Evolutionary conservation across 305 asterid genomes (phyloP).

Genomic region (Fraxinus velutina): DNA sequence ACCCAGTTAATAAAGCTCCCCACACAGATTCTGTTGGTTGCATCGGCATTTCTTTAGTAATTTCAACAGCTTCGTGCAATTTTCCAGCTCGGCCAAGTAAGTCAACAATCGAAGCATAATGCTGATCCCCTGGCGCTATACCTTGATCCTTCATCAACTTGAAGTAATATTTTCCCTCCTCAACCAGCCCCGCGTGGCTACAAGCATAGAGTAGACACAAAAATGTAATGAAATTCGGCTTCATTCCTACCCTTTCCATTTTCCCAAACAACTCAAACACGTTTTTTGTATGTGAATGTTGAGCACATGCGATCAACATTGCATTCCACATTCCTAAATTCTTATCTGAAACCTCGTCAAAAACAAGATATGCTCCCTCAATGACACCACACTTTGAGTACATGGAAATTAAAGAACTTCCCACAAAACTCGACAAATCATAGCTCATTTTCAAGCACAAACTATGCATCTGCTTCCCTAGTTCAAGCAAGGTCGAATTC

Average conservation of each 20-base stretch:
- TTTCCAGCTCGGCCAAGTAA: slow-evolving; percentile 77
- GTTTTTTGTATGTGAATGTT: slow-evolving; percentile 50
- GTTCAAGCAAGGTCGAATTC: slow-evolving; percentile 57
- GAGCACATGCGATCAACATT: slow-evolving; percentile 70
- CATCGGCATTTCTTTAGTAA: slow-evolving; percentile 71
- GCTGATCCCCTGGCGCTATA: slow-evolving; percentile 66
- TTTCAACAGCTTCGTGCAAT: slow-evolving; percentile 54
- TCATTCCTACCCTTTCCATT: slow-evolving; percentile 42
- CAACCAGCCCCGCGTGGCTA: slow-evolving; percentile 68
- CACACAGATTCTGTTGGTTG: slow-evolving; percentile 66
- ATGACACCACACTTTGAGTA: slow-evolving; percentile 75
- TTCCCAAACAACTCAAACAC: slow-evolving; percentile 55
- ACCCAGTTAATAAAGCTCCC: slow-evolving; percentile 82
- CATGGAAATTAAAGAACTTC: slow-evolving; percentile 64
- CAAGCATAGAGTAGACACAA: slow-evolving; percentile 62
- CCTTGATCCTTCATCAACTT: slow-evolving; percentile 55
- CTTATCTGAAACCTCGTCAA: slow-evolving; percentile 44
- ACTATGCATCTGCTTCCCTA: slow-evolving; percentile 76
- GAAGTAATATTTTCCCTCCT: slow-evolving; percentile 62
- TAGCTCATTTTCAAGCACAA: slow-evolving; percentile 58
- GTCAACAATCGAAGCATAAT: slow-evolving; percentile 77
- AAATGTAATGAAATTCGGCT: slow-evolving; percentile 70
- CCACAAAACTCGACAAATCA: slow-evolving; percentile 55
- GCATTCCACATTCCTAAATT: slow-evolving; percentile 78
- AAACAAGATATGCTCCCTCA: slow-evolving; percentile 56